Percentiles rank a stretch among this genome's conserved stretches.
Conservation (phyloP, 257 asterid genomes). For the Fraxinus quadrangulata region DNA sequence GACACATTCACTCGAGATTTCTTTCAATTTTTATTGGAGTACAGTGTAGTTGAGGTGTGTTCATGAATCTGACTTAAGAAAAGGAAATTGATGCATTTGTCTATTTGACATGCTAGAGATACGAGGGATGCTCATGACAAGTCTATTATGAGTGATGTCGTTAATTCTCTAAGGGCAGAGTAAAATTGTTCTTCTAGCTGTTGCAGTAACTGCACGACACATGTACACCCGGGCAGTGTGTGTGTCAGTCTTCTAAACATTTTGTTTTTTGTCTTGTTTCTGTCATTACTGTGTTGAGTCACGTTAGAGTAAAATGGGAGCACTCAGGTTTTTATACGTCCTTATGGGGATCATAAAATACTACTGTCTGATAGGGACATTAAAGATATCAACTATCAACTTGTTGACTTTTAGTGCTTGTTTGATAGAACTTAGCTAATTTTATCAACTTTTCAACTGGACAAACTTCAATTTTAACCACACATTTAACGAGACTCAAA, state of each 20-base stretch:
- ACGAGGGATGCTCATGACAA: background rate
- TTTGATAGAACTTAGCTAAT: too few species aligned
- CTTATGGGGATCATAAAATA: background rate
- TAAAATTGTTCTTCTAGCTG: background rate
- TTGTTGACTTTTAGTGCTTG: background rate
- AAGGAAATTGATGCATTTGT: background rate
- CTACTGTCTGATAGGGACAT: constrained; percentile 13
- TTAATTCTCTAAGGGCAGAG: background rate
- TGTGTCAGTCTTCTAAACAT: background rate
- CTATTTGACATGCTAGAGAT: background rate
- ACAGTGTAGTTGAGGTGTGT: background rate
- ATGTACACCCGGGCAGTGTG: background rate
- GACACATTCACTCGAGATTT: background rate
- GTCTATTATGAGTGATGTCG: background rate
- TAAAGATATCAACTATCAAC: constrained; percentile 1
- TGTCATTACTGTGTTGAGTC: background rate
- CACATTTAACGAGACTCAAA: too few species aligned
- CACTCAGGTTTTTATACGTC: background rate
- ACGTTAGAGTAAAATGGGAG: background rate
- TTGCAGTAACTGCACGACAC: background rate
- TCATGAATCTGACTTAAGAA: background rate
- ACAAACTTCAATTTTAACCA: too few species aligned
- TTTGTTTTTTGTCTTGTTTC: background rate
- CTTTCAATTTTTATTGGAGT: background rate
- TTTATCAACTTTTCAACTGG: too few species aligned